These are phyloP conservation scores for Pythium phragmitis DNA, from an alignment of 352 stramenopile genomes.

Conservation along the genomic window DNA sequence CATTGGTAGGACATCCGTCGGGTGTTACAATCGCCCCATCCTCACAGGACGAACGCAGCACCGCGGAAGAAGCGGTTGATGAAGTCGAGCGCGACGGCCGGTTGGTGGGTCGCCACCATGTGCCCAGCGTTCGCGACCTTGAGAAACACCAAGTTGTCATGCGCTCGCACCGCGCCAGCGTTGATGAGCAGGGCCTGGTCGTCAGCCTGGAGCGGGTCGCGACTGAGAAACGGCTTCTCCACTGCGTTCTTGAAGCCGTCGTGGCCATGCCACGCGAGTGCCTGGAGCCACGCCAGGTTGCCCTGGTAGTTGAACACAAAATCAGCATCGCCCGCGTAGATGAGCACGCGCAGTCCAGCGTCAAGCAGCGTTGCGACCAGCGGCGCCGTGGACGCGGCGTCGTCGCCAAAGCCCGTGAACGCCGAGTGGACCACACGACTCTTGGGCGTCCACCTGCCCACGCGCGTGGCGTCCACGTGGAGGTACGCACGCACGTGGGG, in stretches of 20 bases:
- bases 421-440: too few species aligned
- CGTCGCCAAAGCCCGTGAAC: too few species aligned
- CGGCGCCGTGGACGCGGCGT: too few species aligned
- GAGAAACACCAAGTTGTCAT: conserved; percentile 71
- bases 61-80: conserved; percentile 71
- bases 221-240: conserved; percentile 4
- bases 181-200: conserved; percentile 1
- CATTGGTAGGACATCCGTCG: too few species aligned
- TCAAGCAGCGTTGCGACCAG: conserved; percentile 68
- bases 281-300: conserved; percentile 88
- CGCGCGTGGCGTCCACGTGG: conserved; percentile 59
- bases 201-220: conserved; percentile 51
- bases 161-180: conserved; percentile 22
- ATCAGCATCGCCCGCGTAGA: conserved; percentile 75
- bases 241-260: background rate
- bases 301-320: conserved; percentile 95
- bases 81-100: conserved; percentile 71
- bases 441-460: conserved; percentile 66
- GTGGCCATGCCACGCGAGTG: conserved; percentile 82
- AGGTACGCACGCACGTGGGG: conserved; percentile 21
- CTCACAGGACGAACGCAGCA: background rate
- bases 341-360: conserved; percentile 23
- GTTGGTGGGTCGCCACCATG: conserved; percentile 89
- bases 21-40: too few species aligned
- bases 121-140: conserved; percentile 85